Base-by-base conservation (phyloP, 768 basidiomycete genomes). In the Agaricus subrufescens region DNA sequence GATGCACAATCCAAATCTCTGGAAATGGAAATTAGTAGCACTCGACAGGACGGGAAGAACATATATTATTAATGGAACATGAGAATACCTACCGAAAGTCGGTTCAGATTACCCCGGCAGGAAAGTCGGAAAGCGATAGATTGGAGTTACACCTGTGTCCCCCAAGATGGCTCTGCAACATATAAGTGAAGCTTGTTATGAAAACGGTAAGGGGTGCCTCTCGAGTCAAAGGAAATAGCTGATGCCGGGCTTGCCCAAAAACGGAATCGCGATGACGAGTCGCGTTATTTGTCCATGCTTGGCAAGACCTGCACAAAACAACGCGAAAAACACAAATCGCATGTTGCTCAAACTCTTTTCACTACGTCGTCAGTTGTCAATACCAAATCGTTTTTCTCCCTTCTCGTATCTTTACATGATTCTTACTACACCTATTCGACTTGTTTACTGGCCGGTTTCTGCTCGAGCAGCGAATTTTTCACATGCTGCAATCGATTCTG, bases 401-500 rank as follows among this genome's bases (percentile, higher is more conserved):
- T 38, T 37, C 19, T 14, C 31, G 15, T 34, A 19, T 2, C 15
- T 46, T n/a, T 9, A 29, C 34, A 34, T 34, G 34, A 52, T 25
- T 38, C 52, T 4, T 46, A 30, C 39, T 37, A 31, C 53, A 19
- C 52, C 40, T 38, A n/a, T n/a, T 37, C 25, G 9, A n/a, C n/a
- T 31, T 25, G 9, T 50, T 57, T 58, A 29, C 62, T 61, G 86
- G 86, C 86, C 75, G 75, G 62, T 81, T 86, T 88, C 86, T 87
- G 86, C 86, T 85, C 85, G 86, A 78, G 80, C 84, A 86, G 86
- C 75, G 70, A 72, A 70, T 69, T 69, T 34, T 34, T 11, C 75
- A 80, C 69, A 84, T 81, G 73, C 83, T 86, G 84, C 70, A 67
- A 70, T 80, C 84, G 86, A 86, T 88, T 88, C 86, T 88, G 86